These are phyloP conservation scores for Penicillium maclennaniae DNA, from an alignment of 495 filamentous ascomycete species.

Conservation along the genomic window DNA sequence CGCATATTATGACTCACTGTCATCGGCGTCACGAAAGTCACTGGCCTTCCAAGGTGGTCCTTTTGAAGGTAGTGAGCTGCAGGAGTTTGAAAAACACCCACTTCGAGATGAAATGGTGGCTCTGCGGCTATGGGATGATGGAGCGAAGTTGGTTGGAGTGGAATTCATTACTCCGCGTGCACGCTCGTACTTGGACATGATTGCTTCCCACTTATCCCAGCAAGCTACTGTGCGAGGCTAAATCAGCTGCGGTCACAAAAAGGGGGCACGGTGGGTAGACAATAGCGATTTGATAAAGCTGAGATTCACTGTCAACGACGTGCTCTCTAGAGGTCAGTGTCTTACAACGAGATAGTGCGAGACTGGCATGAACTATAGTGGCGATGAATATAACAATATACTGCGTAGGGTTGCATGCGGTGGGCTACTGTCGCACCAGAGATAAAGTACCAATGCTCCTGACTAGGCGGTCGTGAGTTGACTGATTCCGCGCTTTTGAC, in stretches of 20 bases:
- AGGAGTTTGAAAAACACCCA: slow-evolving; percentile 26
- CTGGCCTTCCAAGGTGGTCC: slow-evolving; percentile 44
- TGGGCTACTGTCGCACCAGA: no score
- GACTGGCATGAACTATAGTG: background rate
- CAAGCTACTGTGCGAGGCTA: background rate
- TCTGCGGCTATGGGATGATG: slow-evolving; percentile 43
- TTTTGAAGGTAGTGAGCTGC: slow-evolving; percentile 32
- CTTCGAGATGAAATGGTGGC: slow-evolving; percentile 38
- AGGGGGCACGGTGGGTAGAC: background rate
- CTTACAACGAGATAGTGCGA: no score
- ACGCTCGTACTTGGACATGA: slow-evolving; percentile 29
- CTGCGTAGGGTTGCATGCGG: no score
- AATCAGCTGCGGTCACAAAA: background rate
- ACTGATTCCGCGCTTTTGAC: no score
- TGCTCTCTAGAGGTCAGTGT: background rate
- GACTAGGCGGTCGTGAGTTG: no score
- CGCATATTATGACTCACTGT: slow-evolving; percentile 35
- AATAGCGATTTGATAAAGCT: background rate
- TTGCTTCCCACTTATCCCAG: slow-evolving; percentile 20
- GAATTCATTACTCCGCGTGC: slow-evolving; percentile 27
- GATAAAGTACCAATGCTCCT: no score
- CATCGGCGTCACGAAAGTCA: slow-evolving; percentile 36
- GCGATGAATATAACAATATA: no score
- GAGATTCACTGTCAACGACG: background rate
- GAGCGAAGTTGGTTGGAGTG: slow-evolving; percentile 34